These are phyloP conservation scores for Cyclotella atomus DNA, from an alignment of 108 stramenopile genomes.

Conservation along the genomic window DNA sequence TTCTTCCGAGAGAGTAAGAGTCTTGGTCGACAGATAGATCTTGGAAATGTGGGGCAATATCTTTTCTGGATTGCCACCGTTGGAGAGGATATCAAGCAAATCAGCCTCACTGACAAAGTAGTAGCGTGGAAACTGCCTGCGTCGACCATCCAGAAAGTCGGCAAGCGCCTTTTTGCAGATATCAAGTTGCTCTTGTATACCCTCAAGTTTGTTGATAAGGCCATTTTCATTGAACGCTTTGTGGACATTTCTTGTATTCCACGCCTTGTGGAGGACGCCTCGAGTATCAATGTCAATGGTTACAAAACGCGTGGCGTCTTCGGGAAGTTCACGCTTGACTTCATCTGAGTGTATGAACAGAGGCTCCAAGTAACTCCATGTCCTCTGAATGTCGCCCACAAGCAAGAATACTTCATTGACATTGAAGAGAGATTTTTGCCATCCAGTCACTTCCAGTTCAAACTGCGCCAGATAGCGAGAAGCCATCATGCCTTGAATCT, in stretches of 20 bases:
- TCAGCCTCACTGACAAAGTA: constrained; percentile 87
- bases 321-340: constrained; percentile 82
- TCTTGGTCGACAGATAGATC: constrained; percentile 77
- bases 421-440: constrained; percentile 65
- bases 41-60: constrained; percentile 78
- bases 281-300: constrained; percentile 73
- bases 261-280: constrained; percentile 54
- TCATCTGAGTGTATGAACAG: constrained; percentile 86
- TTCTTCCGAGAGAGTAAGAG: constrained; percentile 50
- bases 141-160: constrained; percentile 81
- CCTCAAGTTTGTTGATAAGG: constrained; percentile 58
- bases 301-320: constrained; percentile 78
- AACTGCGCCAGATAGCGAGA: constrained; percentile 70
- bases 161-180: constrained; percentile 81
- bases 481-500: constrained; percentile 80
- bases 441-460: constrained; percentile 58
- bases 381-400: constrained; percentile 77
- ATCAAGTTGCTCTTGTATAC: constrained; percentile 71
- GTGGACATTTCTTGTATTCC: constrained; percentile 65
- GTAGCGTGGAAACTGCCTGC: constrained; percentile 82
- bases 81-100: constrained; percentile 82
- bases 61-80: constrained; percentile 71
- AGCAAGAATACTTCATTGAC: constrained; percentile 67
- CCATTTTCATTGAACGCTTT: constrained; percentile 72
- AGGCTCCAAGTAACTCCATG: constrained; percentile 87